Conservation (phyloP, 208 protist species). For the Crithidia expoeki region DNA sequence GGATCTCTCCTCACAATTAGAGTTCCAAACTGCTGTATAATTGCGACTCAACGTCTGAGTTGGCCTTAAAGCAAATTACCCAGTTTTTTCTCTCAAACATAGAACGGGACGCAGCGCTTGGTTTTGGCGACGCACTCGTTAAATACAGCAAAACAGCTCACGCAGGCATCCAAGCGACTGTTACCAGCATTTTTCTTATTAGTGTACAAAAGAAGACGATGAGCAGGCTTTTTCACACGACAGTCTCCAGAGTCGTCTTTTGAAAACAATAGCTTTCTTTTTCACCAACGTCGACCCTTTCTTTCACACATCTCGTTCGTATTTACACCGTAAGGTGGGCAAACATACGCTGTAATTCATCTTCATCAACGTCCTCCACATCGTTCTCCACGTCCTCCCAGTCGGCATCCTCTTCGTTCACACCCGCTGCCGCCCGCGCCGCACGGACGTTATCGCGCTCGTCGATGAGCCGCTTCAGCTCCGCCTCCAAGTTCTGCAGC, state of each 20-base stretch:
- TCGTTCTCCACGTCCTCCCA: slow-evolving; percentile 64
- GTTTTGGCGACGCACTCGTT: no score
- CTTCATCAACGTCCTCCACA: slow-evolving; percentile 43
- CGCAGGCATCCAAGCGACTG: no score
- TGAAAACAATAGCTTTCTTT: no score
- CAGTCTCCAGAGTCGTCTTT: not conserved
- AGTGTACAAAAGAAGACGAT: not conserved
- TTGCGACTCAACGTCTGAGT: no score
- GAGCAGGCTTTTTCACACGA: not conserved
- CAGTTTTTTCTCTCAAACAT: no score
- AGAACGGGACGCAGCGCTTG: no score
- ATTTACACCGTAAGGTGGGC: slow-evolving; percentile 74
- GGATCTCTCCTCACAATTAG: no score
- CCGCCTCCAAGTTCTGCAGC: slow-evolving; percentile 58
- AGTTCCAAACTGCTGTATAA: no score
- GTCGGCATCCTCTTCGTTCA: slow-evolving; percentile 54
- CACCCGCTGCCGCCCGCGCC: slow-evolving; percentile 19
- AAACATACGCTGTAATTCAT: slow-evolving; percentile 86
- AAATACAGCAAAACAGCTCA: no score
- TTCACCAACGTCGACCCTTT: no score
- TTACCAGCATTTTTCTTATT: not conserved
- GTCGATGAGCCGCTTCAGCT: slow-evolving; percentile 51
- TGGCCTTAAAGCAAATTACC: no score
- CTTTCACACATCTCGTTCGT: not conserved
- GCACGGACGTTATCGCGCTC: slow-evolving; percentile 35